Conservation (phyloP, 768 basidiomycete species). For the Artomyces pyxidatus region DNA sequence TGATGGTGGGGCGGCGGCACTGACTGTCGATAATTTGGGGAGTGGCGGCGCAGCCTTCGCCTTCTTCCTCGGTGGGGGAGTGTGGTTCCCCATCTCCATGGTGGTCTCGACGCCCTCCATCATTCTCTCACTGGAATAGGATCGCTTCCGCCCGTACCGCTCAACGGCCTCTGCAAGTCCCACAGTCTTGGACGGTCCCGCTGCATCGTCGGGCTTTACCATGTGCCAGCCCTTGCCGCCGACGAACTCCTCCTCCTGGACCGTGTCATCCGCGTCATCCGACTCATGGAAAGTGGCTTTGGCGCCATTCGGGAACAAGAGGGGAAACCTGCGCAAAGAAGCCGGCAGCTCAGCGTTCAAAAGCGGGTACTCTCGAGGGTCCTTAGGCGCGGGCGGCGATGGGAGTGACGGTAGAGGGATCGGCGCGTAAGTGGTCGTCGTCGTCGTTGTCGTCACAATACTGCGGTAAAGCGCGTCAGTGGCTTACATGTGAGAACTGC, state of each 20-base stretch:
- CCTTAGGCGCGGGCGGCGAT: constrained; percentile 60
- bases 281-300: constrained; percentile 69
- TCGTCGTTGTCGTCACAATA: constrained; percentile 87
- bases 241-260: constrained; percentile 60
- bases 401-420: constrained; percentile 73
- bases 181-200: constrained; percentile 43
- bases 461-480: constrained; percentile 28
- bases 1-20: constrained; percentile 73
- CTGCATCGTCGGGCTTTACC: constrained; percentile 56
- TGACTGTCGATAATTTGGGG: constrained; percentile 52
- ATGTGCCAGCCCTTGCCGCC: constrained; percentile 70
- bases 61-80: constrained; percentile 65
- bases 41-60: constrained; percentile 54
- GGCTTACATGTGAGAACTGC: not conserved
- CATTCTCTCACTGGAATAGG: constrained; percentile 43
- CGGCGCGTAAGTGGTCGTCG: constrained; percentile 86
- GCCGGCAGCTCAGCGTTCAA: constrained; percentile 66
- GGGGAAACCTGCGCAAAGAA: constrained; percentile 65
- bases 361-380: constrained; percentile 74
- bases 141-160: constrained; percentile 61
- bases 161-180: constrained; percentile 76
- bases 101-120: constrained; percentile 73
- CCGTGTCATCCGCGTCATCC: constrained; percentile 56
- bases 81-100: constrained; percentile 36
- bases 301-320: constrained; percentile 74